phyloP scores from a whole-genome alignment of 1,284 basidiomycete genomes.

The Apiotrichum sp. region DNA sequence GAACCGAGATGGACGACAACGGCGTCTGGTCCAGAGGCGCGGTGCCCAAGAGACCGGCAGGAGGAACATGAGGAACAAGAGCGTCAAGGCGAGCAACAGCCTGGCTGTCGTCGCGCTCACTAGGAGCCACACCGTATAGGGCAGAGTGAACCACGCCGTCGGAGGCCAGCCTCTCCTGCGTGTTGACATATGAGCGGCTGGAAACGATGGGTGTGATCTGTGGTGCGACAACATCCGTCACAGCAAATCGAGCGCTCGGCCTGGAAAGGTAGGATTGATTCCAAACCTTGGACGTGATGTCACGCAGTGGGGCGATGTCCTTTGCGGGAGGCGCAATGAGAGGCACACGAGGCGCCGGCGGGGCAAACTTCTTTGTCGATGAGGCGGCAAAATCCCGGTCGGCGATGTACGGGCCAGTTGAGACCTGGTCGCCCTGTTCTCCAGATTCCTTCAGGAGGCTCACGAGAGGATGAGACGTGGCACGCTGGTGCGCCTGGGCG shows the following conservation, averaged over 20 bases:
- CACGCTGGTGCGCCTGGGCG: conserved; percentile 56
- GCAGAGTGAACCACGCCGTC: conserved; percentile 63
- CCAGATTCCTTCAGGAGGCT: conserved; percentile 18
- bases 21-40: conserved; percentile 75
- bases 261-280: conserved; percentile 71
- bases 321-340: conserved; percentile 5
- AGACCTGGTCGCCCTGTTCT: conserved; percentile 12
- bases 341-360: conserved; percentile 45
- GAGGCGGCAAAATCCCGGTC: conserved; percentile 58
- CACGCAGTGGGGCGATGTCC: conserved; percentile 35
- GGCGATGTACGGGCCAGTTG: conserved; percentile 38
- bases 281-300: conserved; percentile 63
- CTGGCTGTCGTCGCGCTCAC: conserved; percentile 59
- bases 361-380: conserved; percentile 33
- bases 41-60: conserved; percentile 62
- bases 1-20: conserved; percentile 79
- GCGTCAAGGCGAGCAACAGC: conserved; percentile 54
- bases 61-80: conserved; percentile 59
- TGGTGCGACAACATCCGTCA: conserved; percentile 77
- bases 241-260: conserved; percentile 69
- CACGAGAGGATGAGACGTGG: conserved; percentile 43
- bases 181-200: conserved; percentile 73
- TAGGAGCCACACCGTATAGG: conserved; percentile 77
- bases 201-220: conserved; percentile 67
- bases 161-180: conserved; percentile 53